Evolutionary conservation across 2,329 filamentous ascomycete species (phyloP), one percentile per base, ranked within the genome.

Genomic region (Camillea tinctor): DNA sequence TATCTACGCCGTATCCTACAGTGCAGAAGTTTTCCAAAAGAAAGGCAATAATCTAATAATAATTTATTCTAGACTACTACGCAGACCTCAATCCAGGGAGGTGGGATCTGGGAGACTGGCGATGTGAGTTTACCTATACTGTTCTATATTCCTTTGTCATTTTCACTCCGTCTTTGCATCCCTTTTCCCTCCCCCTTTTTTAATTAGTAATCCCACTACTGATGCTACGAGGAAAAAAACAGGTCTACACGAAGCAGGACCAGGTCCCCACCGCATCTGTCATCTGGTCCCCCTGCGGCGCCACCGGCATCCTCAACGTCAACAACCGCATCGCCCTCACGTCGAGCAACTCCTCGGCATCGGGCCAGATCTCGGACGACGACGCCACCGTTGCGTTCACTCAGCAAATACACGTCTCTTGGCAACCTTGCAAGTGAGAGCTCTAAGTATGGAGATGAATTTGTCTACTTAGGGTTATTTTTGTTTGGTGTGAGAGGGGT

Each of bases 221-320:
- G n/a, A n/a, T n/a, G n/a, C n/a, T n/a, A n/a, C n/a, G n/a, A n/a
- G 24, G 4, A 26, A 4, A 26, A 4, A 26, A 7, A 7, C 74
- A 80, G 70, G 78, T 80, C 17, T 80, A 80, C 73, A 80, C 78
- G 62, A 80, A 80, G 73, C 68, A 74, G 60, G 78, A 80, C 69
- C 69, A 73, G 63, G 69, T 80, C 36, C 77, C 78, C 26, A 80
- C 78, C 1, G 75, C 77, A 17, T 76, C 75, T 57, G 69, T 78
- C 67, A 78, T 80, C 70, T 80, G 72, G 72, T 77, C 77, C 57
- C 78, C 78, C 3, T 80, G 78, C 69, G 78, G 78, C 58, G 76
- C 76, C 60, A 75, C 68, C 54, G 78, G 78, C 55, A 78, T 80
- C 63, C 75, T 80, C 67, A 80, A 80, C 71, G 72, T 80, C 69